phyloP scores from a whole-genome alignment of 2,329 filamentous ascomycete genomes.

The Alternaria conjuncta region DNA sequence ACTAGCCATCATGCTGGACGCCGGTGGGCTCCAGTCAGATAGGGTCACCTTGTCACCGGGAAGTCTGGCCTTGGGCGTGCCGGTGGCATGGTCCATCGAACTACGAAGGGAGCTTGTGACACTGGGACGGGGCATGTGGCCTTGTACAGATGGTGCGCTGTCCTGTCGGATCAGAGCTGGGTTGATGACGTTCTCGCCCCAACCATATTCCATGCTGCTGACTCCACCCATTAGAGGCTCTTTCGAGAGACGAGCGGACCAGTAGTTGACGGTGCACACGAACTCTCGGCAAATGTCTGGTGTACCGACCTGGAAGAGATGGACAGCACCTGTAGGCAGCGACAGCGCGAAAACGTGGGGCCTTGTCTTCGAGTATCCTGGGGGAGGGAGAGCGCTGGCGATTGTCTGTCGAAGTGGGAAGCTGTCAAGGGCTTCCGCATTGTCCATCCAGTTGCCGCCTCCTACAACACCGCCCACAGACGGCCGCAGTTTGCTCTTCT shows the following conservation, averaged over 20 bases:
- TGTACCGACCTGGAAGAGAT: slow-evolving; percentile 97
- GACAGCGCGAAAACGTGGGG: slow-evolving; percentile 95
- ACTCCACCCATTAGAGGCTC: slow-evolving; percentile 91
- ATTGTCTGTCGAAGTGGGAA: slow-evolving; percentile 92
- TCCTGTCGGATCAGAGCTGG: slow-evolving; percentile 54
- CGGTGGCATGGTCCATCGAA: slow-evolving; percentile 62
- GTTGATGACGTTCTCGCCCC: slow-evolving; percentile 83
- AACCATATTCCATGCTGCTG: slow-evolving; percentile 97
- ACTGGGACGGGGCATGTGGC: slow-evolving; percentile 56
- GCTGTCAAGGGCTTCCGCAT: slow-evolving; percentile 85
- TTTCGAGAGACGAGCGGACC: slow-evolving; percentile 92
- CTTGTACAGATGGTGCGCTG: slow-evolving; percentile 38
- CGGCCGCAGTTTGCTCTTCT: slow-evolving; percentile 66
- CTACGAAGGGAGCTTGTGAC: slow-evolving; percentile 68
- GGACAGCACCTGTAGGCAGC: slow-evolving; percentile 89
- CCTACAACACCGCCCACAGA: slow-evolving; percentile 76
- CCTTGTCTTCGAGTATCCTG: slow-evolving; percentile 88
- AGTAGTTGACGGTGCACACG: slow-evolving; percentile 94
- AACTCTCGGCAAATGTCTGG: slow-evolving; percentile 95
- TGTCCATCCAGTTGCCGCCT: slow-evolving; percentile 98
- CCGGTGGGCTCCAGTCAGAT: slow-evolving; percentile 86
- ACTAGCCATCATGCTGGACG: slow-evolving; percentile 87
- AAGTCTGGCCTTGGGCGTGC: slow-evolving; percentile 67
- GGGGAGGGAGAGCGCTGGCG: slow-evolving; percentile 85
- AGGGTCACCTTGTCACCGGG: slow-evolving; percentile 86